Evolutionary conservation across 1,284 basidiomycete genomes (phyloP), one percentile per base, ranked within the genome.

Genomic region (Retiboletus flavoniger): DNA sequence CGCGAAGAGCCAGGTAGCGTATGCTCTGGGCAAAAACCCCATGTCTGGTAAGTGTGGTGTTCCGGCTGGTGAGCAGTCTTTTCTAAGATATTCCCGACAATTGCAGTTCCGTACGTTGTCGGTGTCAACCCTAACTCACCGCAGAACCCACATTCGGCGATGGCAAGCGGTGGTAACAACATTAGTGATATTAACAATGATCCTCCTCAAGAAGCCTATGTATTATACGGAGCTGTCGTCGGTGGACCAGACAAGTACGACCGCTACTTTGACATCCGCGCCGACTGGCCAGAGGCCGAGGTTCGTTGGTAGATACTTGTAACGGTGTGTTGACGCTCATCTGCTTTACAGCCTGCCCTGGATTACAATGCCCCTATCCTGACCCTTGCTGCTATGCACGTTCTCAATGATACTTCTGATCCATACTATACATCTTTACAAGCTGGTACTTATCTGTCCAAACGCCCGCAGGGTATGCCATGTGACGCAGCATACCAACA

Each of bases 51-150:
- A 50, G 52, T 49, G 43, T 47, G 16, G 8, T 50, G 45, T 31
- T 49, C 10, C 8, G 6, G 28, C n/a, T 17, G 11, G 9, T 13
- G 13, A 38, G 36, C 17, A 32, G 24, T 7, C 1, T n/a, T 13
- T 46, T n/a, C 17, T 55, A 29, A 66, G 17, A 11, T 24, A n/a
- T 35, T 39, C 9, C 6, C 4, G 10, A 7, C 41, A n/a, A 47
- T 53, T n/a, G 6, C 54, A 84, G 86, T 79, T 5, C 87, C 91
- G 0, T 93, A 91, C 65, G 71, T 93, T 51, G 92, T 95, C 24
- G 93, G 94, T 34, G 75, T 80, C 50, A 93, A 95, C 70, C 91
- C 93, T 4, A 96, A 96, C 72, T 90, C 93, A 19, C 92, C 94
- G 0, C 72, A 80, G 46, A 96, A 95, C 69, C 93, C 94, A 0